A percentile compares a stretch with the other conserved stretches of the same genome.
Evolutionary conservation across 352 stramenopile species (phyloP).

Genomic region (Blastocystis sp.): DNA sequence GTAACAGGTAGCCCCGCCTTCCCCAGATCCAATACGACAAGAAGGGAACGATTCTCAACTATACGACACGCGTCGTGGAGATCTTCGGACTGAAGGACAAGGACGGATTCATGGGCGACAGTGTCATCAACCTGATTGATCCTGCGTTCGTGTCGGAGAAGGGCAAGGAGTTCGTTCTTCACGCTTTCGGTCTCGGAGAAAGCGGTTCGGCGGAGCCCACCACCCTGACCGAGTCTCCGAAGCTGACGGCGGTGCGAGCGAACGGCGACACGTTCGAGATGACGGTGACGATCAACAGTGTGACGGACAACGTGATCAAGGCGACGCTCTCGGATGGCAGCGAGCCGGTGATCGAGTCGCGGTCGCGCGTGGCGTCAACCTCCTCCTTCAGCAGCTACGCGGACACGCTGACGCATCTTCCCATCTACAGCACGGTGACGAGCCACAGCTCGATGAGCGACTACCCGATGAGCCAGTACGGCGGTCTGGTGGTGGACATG

Average conservation of each 20-base stretch:
- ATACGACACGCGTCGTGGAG: background rate
- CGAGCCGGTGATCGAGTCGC: background rate
- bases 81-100: conserved; percentile 35
- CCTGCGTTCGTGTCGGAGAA: background rate
- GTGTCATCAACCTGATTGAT: conserved; percentile 16
- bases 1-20: background rate
- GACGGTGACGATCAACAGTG: background rate
- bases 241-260: background rate
- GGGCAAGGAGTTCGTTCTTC: background rate
- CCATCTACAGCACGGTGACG: background rate
- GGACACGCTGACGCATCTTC: background rate
- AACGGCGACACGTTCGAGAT: conserved; percentile 15
- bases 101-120: conserved; percentile 43
- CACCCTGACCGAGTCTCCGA: conserved; percentile 81
- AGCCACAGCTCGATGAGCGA: background rate
- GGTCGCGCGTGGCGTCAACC: background rate
- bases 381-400: conserved; percentile 3
- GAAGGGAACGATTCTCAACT: conserved; percentile 51
- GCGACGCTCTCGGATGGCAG: background rate
- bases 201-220: conserved; percentile 94
- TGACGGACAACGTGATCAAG: conserved; percentile 24
- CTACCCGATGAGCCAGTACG: background rate
- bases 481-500: conserved; percentile 48
- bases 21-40: conserved; percentile 34
- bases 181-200: conserved; percentile 70